Evolutionary conservation across 2,329 filamentous ascomycete genomes (phyloP), one percentile per base, ranked within the genome.

Genomic region (Hypoxylon sp.): DNA sequence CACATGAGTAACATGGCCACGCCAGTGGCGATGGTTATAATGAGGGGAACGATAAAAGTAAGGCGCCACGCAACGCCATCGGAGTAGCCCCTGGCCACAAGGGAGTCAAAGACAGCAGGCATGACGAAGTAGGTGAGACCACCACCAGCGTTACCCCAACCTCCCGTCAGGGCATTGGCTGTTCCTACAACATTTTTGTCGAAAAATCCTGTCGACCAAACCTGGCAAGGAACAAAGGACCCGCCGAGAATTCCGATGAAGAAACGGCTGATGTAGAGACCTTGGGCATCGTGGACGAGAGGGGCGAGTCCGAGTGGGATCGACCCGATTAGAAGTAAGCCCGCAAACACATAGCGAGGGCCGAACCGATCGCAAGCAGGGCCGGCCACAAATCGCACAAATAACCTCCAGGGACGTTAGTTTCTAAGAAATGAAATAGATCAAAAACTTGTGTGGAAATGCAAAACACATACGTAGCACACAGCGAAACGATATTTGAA

Each of bases 91-190:
- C 85, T 84, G 0, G 85, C 75, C 21, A 92, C 87, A 21, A 97
- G 84, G 0, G 92, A 92, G 79, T 97, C 91, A 80, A 91, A 96
- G 63, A 97, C 90, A 4, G 93, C 93, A 1, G 94, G 94, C 93
- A 97, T 97, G 74, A 95, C 88, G 79, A 97, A 97, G 82, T 97
- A 97, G 1, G 94, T 97, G 72, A 97, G 92, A 62, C 94, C 94
- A 70, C 94, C 94, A 65, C 94, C 94, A 27, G 93, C 88, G 74
- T 97, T 97, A 56, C 94, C 94, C 82, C 92, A 91, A 13, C 94
- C 94, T 46, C 90, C 94, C 1, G 93, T 91, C 17, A 97, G 81
- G 2, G 93, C 92, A 77, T 97, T 98, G 68, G 93, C 93, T 5
- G 93, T 94, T 52, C 94, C 94, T 17, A 97, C 92, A 27, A 97